Conservation (phyloP, 495 filamentous ascomycete genomes). For the Hyaloscypha variabilis region DNA sequence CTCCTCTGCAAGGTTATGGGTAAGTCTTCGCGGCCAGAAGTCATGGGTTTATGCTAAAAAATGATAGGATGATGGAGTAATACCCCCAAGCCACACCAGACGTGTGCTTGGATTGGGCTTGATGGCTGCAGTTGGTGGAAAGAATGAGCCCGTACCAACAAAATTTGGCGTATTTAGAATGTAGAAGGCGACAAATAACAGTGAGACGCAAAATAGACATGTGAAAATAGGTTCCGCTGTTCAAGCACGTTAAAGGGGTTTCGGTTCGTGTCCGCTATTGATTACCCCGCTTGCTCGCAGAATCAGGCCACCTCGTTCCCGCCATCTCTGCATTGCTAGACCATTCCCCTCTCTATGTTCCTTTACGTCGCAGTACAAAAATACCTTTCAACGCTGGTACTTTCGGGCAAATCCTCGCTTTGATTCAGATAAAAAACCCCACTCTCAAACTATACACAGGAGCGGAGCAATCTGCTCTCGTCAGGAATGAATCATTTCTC, state of each 20-base stretch:
- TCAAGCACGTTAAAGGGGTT: background rate
- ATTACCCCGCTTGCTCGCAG: background rate
- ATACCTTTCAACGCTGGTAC: background rate
- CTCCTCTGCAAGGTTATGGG: constrained; percentile 89
- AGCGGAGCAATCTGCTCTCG: background rate
- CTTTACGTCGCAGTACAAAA: background rate
- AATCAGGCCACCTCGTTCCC: background rate
- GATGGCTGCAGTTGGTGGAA: constrained; percentile 73
- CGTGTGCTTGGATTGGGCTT: constrained; percentile 81
- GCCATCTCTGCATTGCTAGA: background rate
- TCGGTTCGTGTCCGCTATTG: background rate
- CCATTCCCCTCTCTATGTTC: background rate
- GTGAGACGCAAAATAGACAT: background rate
- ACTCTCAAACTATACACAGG: background rate
- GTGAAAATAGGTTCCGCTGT: background rate
- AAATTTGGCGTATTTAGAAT: constrained; percentile 97
- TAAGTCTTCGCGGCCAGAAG: constrained; percentile 36
- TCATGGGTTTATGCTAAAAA: constrained; percentile 26
- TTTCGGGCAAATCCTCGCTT: background rate
- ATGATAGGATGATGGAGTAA: constrained; percentile 86
- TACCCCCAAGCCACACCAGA: constrained; percentile 86
- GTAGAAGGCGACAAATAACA: constrained; percentile 45
- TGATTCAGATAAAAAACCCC: background rate
- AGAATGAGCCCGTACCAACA: constrained; percentile 64
- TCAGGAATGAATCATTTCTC: too few species aligned